These are phyloP conservation scores for Sporisorium graminicola DNA, from an alignment of 1,284 basidiomycete species.

Conservation along the genomic window DNA sequence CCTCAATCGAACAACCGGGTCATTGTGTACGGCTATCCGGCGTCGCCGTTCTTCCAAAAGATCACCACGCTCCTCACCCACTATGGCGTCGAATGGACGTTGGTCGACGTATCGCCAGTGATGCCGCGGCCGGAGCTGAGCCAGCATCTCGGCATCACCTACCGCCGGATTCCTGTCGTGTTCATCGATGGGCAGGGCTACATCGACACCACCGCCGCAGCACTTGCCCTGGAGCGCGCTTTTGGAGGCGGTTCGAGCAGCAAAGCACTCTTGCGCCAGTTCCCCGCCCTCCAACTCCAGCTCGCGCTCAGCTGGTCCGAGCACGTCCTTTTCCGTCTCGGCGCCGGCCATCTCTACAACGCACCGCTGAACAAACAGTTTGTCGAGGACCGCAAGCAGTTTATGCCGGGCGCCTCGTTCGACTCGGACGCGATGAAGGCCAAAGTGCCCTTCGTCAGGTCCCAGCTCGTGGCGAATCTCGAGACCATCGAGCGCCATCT, in stretches of 20 bases:
- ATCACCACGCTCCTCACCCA: constrained; percentile 36
- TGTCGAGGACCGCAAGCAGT: constrained; percentile 31
- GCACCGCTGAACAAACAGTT: constrained; percentile 28
- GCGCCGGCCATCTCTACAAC: constrained; percentile 42
- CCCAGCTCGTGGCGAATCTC: constrained; percentile 32
- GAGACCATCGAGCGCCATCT: constrained; percentile 39
- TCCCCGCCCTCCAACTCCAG: constrained; percentile 33
- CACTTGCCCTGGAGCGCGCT: constrained; percentile 29
- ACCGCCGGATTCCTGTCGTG: constrained; percentile 47
- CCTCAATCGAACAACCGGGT: constrained; percentile 32
- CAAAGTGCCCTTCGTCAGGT: constrained; percentile 24
- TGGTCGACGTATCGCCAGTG: constrained; percentile 39
- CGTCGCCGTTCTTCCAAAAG: constrained; percentile 50
- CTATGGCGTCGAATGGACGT: constrained; percentile 39
- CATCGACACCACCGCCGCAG: constrained; percentile 43
- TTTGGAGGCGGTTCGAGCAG: constrained; percentile 20
- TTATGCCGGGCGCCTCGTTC: constrained; percentile 35
- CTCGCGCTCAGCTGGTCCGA: constrained; percentile 47
- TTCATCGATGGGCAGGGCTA: constrained; percentile 45
- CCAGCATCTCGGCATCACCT: constrained; percentile 46
- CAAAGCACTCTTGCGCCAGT: constrained; percentile 20
- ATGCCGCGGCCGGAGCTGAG: constrained; percentile 43
- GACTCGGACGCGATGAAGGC: constrained; percentile 32
- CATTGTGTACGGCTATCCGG: constrained; percentile 45
- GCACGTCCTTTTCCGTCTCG: constrained; percentile 23